Conservation (phyloP, 768 basidiomycete species). For the Rhodotorula graminis region DNA sequence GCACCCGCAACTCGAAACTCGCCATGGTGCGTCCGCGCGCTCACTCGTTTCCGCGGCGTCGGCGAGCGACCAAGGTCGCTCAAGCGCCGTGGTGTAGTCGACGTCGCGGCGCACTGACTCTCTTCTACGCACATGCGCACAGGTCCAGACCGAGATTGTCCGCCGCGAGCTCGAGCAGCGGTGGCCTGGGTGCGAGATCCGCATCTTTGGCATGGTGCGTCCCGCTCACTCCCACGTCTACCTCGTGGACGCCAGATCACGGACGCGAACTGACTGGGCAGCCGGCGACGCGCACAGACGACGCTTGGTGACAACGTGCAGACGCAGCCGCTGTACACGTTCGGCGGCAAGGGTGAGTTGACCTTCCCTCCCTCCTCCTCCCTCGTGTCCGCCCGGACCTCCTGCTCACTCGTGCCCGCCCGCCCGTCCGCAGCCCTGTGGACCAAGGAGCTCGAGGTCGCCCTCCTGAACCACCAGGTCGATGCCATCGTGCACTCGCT, state of each 20-base stretch:
- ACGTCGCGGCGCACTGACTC: neutral
- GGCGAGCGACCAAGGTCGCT: too few species aligned
- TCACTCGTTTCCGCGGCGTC: too few species aligned
- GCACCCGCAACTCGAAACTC: constrained; percentile 79
- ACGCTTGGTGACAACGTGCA: constrained; percentile 85
- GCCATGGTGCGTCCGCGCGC: constrained; percentile 54
- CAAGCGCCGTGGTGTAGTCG: too few species aligned
- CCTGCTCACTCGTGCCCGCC: constrained; percentile 8
- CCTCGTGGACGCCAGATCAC: too few species aligned
- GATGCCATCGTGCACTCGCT: constrained; percentile 89
- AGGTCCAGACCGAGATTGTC: constrained; percentile 75
- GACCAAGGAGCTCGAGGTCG: constrained; percentile 94
- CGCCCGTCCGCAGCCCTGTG: constrained; percentile 57
- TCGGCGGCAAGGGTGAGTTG: constrained; percentile 70
- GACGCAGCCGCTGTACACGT: constrained; percentile 72
- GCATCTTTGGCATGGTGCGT: constrained; percentile 37
- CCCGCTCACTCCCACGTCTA: too few species aligned
- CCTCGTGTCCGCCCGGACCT: neutral
- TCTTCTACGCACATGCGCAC: neutral
- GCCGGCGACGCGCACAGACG: constrained; percentile 51
- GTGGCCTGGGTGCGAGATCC: constrained; percentile 51
- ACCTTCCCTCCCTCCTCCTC: neutral
- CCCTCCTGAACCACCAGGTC: constrained; percentile 63
- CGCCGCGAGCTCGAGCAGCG: constrained; percentile 58
- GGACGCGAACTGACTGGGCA: too few species aligned